A percentile compares a stretch with the other conserved stretches of the same genome.
These are phyloP conservation scores for Verticillium tricorpus DNA, from an alignment of 2,329 filamentous ascomycete species.

Conservation along the genomic window DNA sequence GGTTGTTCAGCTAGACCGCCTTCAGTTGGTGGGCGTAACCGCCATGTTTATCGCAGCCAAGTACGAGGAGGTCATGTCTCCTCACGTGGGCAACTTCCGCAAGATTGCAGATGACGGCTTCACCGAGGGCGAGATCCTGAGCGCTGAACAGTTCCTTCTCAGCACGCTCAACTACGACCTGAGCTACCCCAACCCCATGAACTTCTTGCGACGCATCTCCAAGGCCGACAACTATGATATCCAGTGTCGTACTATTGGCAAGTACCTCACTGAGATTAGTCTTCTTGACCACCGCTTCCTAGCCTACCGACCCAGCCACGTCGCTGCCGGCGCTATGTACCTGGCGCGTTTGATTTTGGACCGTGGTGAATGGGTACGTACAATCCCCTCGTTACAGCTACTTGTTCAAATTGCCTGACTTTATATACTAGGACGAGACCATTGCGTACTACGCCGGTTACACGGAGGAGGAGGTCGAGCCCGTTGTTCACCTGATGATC, in stretches of 20 bases:
- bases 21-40: slow-evolving; percentile 94
- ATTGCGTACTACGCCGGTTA: slow-evolving; percentile 91
- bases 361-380: slow-evolving; percentile 81
- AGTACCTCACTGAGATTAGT: slow-evolving; percentile 97
- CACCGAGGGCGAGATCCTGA: slow-evolving; percentile 88
- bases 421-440: slow-evolving; percentile 65
- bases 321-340: slow-evolving; percentile 94
- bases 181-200: slow-evolving; percentile 99
- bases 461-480: slow-evolving; percentile 85
- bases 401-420: slow-evolving; percentile 17
- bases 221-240: slow-evolving; percentile 99
- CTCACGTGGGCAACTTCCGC: slow-evolving; percentile 94
- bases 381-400: not conserved
- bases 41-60: slow-evolving; percentile 99
- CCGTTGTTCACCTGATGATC: slow-evolving; percentile 90
- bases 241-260: slow-evolving; percentile 91
- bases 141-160: slow-evolving; percentile 93
- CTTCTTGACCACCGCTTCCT: slow-evolving; percentile 94
- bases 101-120: slow-evolving; percentile 97
- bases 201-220: slow-evolving; percentile 96
- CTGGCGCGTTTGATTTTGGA: slow-evolving; percentile 85
- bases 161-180: slow-evolving; percentile 91
- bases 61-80: slow-evolving; percentile 96
- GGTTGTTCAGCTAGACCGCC: slow-evolving; percentile 90
- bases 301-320: slow-evolving; percentile 79